Base-by-base conservation (phyloP, 2,329 filamentous ascomycete genomes). In the Talaromyces sp. region DNA sequence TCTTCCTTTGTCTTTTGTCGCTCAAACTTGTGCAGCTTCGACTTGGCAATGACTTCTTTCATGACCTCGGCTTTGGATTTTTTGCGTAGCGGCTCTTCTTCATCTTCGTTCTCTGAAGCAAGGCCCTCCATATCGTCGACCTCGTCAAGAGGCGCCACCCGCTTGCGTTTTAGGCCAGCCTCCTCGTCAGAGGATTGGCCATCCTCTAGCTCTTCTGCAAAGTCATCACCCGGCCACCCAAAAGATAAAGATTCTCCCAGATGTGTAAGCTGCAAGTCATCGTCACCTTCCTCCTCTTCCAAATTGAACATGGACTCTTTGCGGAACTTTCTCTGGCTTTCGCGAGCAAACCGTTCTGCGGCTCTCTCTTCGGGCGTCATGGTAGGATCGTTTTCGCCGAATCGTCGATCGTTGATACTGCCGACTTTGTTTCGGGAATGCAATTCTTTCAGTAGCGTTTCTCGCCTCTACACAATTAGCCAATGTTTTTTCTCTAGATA, bases 51-150 rank as follows among this genome's bases (percentile, higher is more conserved):
- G 63, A 99, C 83, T 75, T 99, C 95, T 69, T 96, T 89, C 91
- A 97, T 97, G 55, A 99, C 90, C 75, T 99, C 94, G 58, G 94
- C 90, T 77, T 97, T 97, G 3, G 88, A 88, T 79, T 97, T 99
- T 75, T 96, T 97, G 61, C 88, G 84, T 68, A 93, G 89, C 0
- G 91, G 92, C 64, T 87, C 79, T 21, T 81, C 81, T 38, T 81
- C 80, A 5, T 77, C 78, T 0, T 80, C 80, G 2, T 79, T 81
- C n/a, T 76, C 79, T 6, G 80, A 80, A 4, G 71, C 69, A 17
- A 56, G 59, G 1, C 70, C 68, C 8, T 69, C 71, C 63, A 71
- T 70, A 14, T 80, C 78, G 31, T 75, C 77, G 0, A 77, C 81
- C 29, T 72, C 73, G 31, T 66, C 75, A 24, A 76, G 67, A 29